These are phyloP conservation scores for Potentilla sterilis DNA, from an alignment of 306 rosid species.

Conservation along the genomic window DNA sequence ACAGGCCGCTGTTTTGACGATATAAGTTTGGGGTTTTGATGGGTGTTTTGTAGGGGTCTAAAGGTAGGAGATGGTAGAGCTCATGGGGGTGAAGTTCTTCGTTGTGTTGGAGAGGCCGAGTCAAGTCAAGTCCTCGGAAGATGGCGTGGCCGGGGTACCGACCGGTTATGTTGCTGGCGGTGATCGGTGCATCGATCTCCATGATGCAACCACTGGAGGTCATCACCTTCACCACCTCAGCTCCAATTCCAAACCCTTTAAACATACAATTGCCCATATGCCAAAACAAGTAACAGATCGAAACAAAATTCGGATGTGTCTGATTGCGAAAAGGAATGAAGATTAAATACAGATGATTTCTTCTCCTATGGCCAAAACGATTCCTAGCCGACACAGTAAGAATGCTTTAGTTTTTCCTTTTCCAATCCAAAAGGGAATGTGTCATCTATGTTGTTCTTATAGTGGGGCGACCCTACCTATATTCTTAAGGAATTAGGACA, in stretches of 20 bases:
- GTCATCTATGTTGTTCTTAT: conserved; percentile 23
- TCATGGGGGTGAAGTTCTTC: conserved; percentile 56
- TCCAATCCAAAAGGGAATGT: conserved; percentile 24
- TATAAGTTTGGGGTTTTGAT: conserved; percentile 2
- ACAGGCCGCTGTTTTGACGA: neutral
- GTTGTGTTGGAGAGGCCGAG: conserved; percentile 48
- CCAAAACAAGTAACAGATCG: neutral
- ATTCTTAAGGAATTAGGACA: neutral
- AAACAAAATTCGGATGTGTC: neutral
- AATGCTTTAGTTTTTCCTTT: conserved; percentile 50
- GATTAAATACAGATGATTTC: conserved; percentile 29
- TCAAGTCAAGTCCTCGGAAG: conserved; percentile 40
- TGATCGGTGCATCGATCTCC: conserved; percentile 61
- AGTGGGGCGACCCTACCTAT: conserved; percentile 37
- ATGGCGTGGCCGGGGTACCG: conserved; percentile 73
- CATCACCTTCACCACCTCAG: conserved; percentile 51
- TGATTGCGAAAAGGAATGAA: neutral
- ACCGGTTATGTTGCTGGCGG: conserved; percentile 51
- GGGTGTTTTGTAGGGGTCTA: conserved; percentile 38
- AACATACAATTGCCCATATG: conserved; percentile 74
- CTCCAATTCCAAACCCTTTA: conserved; percentile 39
- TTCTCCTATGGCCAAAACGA: conserved; percentile 18
- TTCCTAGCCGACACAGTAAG: conserved; percentile 45
- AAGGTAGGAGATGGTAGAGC: conserved; percentile 70
- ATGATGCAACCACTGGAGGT: conserved; percentile 70